A percentile compares a stretch with the other conserved stretches of the same genome.
Evolutionary conservation across 1,139 yeast species (phyloP).

Genomic region (Protomyces inundatus): DNA sequence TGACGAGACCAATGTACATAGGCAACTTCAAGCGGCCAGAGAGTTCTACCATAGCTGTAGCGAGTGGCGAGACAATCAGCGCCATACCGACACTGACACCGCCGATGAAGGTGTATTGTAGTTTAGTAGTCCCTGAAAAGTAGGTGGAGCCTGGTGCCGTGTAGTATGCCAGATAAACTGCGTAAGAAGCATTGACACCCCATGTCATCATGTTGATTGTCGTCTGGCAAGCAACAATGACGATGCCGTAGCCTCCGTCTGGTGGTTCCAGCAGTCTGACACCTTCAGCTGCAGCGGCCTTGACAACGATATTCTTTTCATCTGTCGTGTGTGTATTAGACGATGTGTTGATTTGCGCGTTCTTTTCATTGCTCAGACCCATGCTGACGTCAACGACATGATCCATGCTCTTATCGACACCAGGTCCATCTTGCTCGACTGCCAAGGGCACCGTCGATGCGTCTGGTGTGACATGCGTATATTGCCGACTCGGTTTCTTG

Average conservation of each 20-base stretch:
- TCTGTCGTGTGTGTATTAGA: no score
- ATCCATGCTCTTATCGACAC: no score
- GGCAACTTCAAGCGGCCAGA: constrained; percentile 30
- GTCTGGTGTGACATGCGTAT: not conserved
- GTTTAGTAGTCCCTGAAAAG: constrained; percentile 54
- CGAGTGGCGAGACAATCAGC: constrained; percentile 55
- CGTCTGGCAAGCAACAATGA: constrained; percentile 53
- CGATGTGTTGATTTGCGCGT: no score
- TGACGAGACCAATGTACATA: constrained; percentile 47
- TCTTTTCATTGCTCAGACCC: no score
- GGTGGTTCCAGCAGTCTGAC: constrained; percentile 42
- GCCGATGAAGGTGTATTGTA: constrained; percentile 65
- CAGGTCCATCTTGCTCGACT: not conserved
- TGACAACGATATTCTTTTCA: no score
- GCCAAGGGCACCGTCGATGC: not conserved
- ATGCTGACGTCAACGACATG: no score
- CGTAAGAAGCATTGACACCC: constrained; percentile 70
- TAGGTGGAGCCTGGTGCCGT: constrained; percentile 40
- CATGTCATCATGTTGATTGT: constrained; percentile 57
- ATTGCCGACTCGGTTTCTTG: no score
- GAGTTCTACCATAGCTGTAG: constrained; percentile 35
- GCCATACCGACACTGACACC: constrained; percentile 59
- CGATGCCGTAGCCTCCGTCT: constrained; percentile 71
- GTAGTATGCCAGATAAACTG: constrained; percentile 61
- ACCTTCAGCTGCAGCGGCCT: no score